Evolutionary conservation across 108 stramenopile species (phyloP), one percentile per base, ranked within the genome.

Genomic region (Fragilaria crotonensis): DNA sequence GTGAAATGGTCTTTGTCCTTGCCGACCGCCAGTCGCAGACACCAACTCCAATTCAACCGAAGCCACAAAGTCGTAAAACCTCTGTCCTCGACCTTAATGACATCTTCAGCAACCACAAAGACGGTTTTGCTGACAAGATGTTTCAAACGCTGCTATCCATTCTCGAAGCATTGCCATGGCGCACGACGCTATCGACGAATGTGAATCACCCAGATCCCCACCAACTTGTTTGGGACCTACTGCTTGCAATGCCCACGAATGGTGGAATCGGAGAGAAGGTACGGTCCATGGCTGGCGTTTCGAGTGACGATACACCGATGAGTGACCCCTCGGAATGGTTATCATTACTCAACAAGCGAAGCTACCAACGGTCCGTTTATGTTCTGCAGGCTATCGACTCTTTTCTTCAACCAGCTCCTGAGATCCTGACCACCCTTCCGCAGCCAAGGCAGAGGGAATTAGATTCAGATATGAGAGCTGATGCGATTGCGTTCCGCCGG

Each of bases 161-260:
- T 3, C 47, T 92, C 23, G 85, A 84, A 48, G 59, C 77, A 0
- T 69, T 92, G 5, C 85, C 89, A 18, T 60, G 57, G 64, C 21
- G 55, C 18, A 72, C 76, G 27, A 20, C 60, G 3, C 25, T 29
- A 30, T 51, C 55, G 14, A 69, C 66, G 47, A 63, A 49, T 30
- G 36, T 41, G 7, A 66, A 70, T 47, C 52, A 19, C 20, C 53
- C 46, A 27, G 75, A 81, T 48, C 67, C 83, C 0, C 80, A 85
- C 60, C 68, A 80, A 32, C 72, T 93, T 33, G 81, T 92, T 2
- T 97, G 96, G 96, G 93, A 91, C 58, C 72, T 96, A 25, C 71
- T 97, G n/a, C 62, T 85, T 44, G 73, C 90, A n/a, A 81, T 96
- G 77, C 96, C 95, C 1, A 94, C 96, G 18, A 90, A 97, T 62